These are phyloP conservation scores for Nicotiana otophora DNA, from an alignment of 257 asterid genomes.

Conservation along the genomic window DNA sequence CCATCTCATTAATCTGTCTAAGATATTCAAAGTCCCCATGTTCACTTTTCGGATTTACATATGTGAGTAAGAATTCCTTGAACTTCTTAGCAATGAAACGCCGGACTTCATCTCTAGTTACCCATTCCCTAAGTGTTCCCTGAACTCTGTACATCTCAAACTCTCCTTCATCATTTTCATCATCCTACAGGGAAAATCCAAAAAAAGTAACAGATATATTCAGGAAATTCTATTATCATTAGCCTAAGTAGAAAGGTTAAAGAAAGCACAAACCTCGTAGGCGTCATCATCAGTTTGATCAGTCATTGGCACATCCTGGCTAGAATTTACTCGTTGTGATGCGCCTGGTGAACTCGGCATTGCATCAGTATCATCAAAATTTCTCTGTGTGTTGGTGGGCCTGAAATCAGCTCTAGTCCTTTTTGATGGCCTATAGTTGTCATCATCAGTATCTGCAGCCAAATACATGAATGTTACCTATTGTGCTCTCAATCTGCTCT, in stretches of 20 bases:
- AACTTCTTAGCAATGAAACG: slow-evolving; percentile 88
- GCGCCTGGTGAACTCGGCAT: slow-evolving; percentile 76
- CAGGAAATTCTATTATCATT: neutral
- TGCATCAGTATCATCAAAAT: slow-evolving; percentile 66
- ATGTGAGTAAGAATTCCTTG: slow-evolving; percentile 82
- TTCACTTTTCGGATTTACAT: slow-evolving; percentile 70
- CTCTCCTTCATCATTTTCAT: slow-evolving; percentile 79
- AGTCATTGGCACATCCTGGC: slow-evolving; percentile 83
- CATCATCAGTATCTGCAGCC: slow-evolving; percentile 84
- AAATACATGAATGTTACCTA: neutral
- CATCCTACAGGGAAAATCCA: slow-evolving; percentile 49
- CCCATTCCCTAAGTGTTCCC: slow-evolving; percentile 99
- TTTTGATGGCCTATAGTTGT: slow-evolving; percentile 72
- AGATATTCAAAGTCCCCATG: slow-evolving; percentile 84
- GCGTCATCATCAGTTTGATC: slow-evolving; percentile 85
- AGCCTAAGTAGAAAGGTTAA: neutral
- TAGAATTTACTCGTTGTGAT: slow-evolving; percentile 49
- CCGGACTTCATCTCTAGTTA: slow-evolving; percentile 97
- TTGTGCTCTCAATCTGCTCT: neutral
- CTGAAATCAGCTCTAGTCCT: slow-evolving; percentile 65
- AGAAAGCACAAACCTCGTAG: slow-evolving; percentile 45
- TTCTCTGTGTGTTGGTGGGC: slow-evolving; percentile 37
- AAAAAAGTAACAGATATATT: neutral
- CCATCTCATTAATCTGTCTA: slow-evolving; percentile 96
- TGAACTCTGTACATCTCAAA: slow-evolving; percentile 89